Evolutionary conservation across 495 filamentous ascomycete genomes (phyloP).

Genomic region (Pseudomonodictys pantanalensis): DNA sequence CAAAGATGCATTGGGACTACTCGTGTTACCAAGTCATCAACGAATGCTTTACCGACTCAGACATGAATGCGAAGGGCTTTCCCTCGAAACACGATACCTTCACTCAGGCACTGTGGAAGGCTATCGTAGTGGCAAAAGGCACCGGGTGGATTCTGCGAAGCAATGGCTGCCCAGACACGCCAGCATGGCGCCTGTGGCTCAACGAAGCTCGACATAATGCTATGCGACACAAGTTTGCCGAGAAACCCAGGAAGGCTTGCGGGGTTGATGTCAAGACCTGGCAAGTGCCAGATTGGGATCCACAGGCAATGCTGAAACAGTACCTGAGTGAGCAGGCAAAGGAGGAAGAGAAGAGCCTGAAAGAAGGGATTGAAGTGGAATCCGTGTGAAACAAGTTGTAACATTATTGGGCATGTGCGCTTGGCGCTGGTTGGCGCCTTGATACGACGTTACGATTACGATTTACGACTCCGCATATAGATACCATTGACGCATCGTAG

Average conservation of each 20-base stretch:
- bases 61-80: constrained; percentile 25
- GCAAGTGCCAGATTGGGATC: constrained; percentile 33
- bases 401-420: not conserved
- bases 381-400: not conserved
- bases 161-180: constrained; percentile 42
- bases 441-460: constrained; percentile 13
- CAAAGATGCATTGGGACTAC: constrained; percentile 44
- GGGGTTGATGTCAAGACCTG: constrained; percentile 26
- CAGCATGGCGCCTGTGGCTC: constrained; percentile 45
- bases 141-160: constrained; percentile 40
- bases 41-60: constrained; percentile 33
- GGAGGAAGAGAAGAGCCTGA: not conserved
- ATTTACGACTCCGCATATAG: not conserved
- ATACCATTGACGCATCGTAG: no score
- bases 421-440: not conserved
- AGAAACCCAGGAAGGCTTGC: not conserved
- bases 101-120: constrained; percentile 48
- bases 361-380: constrained; percentile 9
- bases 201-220: constrained; percentile 36
- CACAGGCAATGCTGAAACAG: constrained; percentile 14
- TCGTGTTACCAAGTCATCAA: constrained; percentile 39
- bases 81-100: constrained; percentile 33
- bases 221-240: not conserved
- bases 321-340: constrained; percentile 17
- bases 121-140: constrained; percentile 42